Evolutionary conservation across 768 basidiomycete species (phyloP).

Genomic region (Pleurotus giganteus): DNA sequence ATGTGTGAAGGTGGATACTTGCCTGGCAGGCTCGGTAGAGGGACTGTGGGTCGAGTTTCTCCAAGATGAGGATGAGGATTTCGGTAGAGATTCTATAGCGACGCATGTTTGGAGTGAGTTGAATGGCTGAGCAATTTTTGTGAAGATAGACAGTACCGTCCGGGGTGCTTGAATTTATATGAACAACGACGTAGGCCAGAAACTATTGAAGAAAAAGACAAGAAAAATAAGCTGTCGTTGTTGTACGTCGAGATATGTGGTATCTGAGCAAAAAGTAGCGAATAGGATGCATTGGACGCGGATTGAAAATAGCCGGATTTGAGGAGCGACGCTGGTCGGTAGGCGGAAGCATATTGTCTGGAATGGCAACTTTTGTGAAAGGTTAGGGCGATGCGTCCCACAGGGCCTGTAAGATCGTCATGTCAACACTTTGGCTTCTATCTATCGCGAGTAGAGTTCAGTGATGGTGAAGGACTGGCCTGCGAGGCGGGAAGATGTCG

Average conservation of each 20-base stretch:
- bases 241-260: constrained; percentile 37
- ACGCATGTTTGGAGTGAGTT: constrained; percentile 26
- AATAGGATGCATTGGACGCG: constrained; percentile 41
- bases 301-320: constrained; percentile 36
- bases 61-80: constrained; percentile 47
- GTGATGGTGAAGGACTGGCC: constrained; percentile 32
- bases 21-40: constrained; percentile 48
- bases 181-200: constrained; percentile 30
- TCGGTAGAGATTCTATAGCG: constrained; percentile 52
- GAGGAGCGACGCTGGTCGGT: constrained; percentile 41
- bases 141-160: constrained; percentile 18
- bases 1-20: constrained; percentile 13
- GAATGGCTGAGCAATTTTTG: constrained; percentile 44
- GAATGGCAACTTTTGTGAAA: constrained; percentile 48
- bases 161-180: constrained; percentile 47
- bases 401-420: constrained; percentile 44
- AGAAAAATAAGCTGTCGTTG: constrained; percentile 43
- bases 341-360: constrained; percentile 45
- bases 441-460: constrained; percentile 35
- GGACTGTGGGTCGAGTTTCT: constrained; percentile 46
- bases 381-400: constrained; percentile 29
- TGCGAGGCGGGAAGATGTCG: constrained; percentile 29
- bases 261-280: constrained; percentile 38
- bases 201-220: constrained; percentile 35
- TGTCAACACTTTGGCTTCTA: constrained; percentile 51